Conservation (phyloP, 495 filamentous ascomycete genomes). For the Darksidea phi region DNA sequence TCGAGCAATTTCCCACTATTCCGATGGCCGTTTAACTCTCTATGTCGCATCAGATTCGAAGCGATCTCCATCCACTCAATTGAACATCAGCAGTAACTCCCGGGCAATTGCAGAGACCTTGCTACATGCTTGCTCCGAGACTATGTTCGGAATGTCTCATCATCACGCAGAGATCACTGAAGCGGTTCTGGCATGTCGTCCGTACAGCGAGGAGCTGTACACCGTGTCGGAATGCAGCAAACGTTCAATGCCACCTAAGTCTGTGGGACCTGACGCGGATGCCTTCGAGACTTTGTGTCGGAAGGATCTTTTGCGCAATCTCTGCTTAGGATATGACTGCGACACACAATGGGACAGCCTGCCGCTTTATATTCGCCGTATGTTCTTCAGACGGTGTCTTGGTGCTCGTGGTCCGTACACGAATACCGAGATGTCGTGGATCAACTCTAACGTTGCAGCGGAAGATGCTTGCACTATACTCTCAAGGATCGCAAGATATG, state of each 20-base stretch:
- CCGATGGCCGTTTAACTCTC: slow-evolving; percentile 43
- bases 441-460: slow-evolving; percentile 29
- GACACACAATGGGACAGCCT: slow-evolving; percentile 41
- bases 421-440: slow-evolving; percentile 34
- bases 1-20: slow-evolving; percentile 51
- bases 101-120: slow-evolving; percentile 55
- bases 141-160: slow-evolving; percentile 51
- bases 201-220: slow-evolving; percentile 14
- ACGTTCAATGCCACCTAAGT: slow-evolving; percentile 20
- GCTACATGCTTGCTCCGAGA: slow-evolving; percentile 54
- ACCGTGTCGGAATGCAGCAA: slow-evolving; percentile 37
- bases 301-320: slow-evolving; percentile 33
- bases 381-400: slow-evolving; percentile 38
- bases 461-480: slow-evolving; percentile 35
- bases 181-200: slow-evolving; percentile 44
- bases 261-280: slow-evolving; percentile 1
- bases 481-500: slow-evolving; percentile 35
- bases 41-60: slow-evolving; percentile 48
- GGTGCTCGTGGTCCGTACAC: slow-evolving; percentile 29
- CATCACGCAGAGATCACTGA: slow-evolving; percentile 53
- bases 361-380: slow-evolving; percentile 31
- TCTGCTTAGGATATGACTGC: slow-evolving; percentile 40
- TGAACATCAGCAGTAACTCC: slow-evolving; percentile 51
- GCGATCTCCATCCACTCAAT: slow-evolving; percentile 36
- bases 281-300: slow-evolving; percentile 23